Percentiles rank a stretch among this genome's conserved stretches.
These are phyloP conservation scores for Globisporangium radiosum DNA, from an alignment of 352 stramenopile genomes.

Conservation along the genomic window DNA sequence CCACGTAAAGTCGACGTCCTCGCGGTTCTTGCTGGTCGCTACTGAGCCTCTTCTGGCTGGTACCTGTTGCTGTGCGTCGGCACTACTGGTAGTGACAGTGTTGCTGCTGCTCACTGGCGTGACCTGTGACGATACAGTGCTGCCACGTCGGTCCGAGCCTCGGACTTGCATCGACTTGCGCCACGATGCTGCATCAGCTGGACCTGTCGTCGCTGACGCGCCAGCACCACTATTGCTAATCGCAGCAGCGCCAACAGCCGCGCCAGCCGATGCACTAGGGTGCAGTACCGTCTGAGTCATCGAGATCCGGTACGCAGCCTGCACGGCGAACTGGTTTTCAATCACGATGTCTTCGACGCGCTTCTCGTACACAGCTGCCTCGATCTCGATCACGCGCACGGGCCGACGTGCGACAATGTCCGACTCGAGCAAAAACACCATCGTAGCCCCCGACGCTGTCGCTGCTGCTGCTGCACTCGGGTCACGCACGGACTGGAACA, in stretches of 20 bases:
- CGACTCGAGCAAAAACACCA: conserved; percentile 88
- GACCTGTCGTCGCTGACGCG: not conserved
- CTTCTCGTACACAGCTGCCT: conserved; percentile 76
- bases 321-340: conserved; percentile 81
- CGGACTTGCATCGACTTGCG: not conserved
- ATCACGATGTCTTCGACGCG: conserved; percentile 72
- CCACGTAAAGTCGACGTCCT: conserved; percentile 45
- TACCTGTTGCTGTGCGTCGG: not conserved
- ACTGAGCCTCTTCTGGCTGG: too few species aligned
- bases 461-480: conserved; percentile 19
- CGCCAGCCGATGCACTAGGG: not conserved
- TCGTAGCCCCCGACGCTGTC: conserved; percentile 43
- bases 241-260: not conserved
- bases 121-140: too few species aligned
- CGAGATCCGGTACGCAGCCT: conserved; percentile 64
- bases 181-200: not conserved
- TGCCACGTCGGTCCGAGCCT: too few species aligned
- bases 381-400: conserved; percentile 73
- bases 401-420: conserved; percentile 75
- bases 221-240: too few species aligned
- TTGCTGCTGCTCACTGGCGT: not conserved
- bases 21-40: conserved; percentile 16
- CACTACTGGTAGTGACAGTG: not conserved
- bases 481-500: conserved; percentile 69
- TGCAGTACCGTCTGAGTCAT: conserved; percentile 45